Evolutionary conservation across 768 basidiomycete genomes (phyloP), one percentile per base, ranked within the genome.

Genomic region (Lentinula lateritia): DNA sequence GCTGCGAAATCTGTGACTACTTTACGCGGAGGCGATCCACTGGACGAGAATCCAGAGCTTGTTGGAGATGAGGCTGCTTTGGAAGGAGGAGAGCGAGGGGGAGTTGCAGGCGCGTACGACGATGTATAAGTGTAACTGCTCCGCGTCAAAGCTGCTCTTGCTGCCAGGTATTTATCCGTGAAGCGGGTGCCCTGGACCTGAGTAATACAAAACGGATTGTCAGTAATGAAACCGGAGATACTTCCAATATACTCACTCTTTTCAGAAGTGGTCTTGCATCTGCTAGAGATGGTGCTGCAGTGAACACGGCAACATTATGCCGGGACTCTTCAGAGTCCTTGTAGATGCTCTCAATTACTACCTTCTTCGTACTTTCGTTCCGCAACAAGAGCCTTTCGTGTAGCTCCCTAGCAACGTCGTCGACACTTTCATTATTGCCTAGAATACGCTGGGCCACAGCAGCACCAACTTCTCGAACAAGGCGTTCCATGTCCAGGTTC

Each of bases 401-500:
- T 34, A 98, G 77, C 74, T 97, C 95, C 38, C 87, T 84, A 12
- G 96, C 96, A 18, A 98, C 95, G 62, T 98, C 95, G 71, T 98
- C 96, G 18, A 98, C 95, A 67, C 90, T 95, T 73, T 97, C 91
- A 72, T 96, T 90, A 65, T 93, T 92, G 20, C 92, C 91, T 9
- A 93, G 83, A 72, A 98, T 93, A 56, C 95, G 85, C 67, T 92
- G 86, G 6, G 95, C 94, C 7, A 98, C 95, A 8, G 94, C 94
- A 61, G 89, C 83, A 16, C 96, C 96, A 53, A 98, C 95, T 75
- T 98, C 96, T 41, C 87, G 86, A 61, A 98, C 93, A 42, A 98
- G 82, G 35, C 94, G 85, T 69, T 98, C 96, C 96, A 98, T 96
- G 73, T 98, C 96, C 62, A 98, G 86, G 69, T 98, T 97, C 77